Evolutionary conservation across 768 basidiomycete genomes (phyloP).

Genomic region (Termitomyces sp.): DNA sequence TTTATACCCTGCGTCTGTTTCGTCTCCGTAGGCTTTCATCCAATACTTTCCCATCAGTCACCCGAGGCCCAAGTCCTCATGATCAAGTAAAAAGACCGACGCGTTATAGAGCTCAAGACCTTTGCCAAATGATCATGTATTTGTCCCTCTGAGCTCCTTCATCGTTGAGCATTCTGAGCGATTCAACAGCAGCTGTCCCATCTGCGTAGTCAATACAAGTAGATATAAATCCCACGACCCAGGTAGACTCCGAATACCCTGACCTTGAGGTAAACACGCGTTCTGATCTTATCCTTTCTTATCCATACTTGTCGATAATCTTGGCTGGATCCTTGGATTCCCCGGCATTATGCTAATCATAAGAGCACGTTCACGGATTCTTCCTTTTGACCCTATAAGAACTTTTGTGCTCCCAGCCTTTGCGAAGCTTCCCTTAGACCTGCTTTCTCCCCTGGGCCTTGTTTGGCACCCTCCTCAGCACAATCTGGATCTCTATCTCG

Average conservation of each 20-base stretch:
- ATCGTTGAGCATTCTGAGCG: neutral
- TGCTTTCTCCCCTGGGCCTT: constrained; percentile 7
- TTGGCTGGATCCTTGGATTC: constrained; percentile 20
- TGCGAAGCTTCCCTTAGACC: constrained; percentile 19
- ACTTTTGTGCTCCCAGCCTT: constrained; percentile 19
- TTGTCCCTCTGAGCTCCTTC: neutral
- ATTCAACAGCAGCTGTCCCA: neutral
- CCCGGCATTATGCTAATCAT: constrained; percentile 28
- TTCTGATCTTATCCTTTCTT: constrained; percentile 42
- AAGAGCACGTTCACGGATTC: constrained; percentile 13
- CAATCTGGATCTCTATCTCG: constrained; percentile 7
- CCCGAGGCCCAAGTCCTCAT: neutral
- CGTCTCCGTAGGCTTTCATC: neutral
- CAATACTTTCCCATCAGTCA: neutral
- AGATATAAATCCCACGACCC: constrained; percentile 14
- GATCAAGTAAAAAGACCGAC: neutral
- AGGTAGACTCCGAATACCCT: constrained; percentile 12
- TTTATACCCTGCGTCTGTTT: no score
- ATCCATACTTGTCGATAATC: constrained; percentile 30
- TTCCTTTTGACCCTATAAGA: constrained; percentile 28
- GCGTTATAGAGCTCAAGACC: neutral
- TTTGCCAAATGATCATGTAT: neutral
- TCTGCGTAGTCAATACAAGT: neutral
- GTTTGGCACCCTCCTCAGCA: neutral
- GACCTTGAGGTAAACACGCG: constrained; percentile 44